These are phyloP conservation scores for Lentinus tigrinus DNA, from an alignment of 768 basidiomycete genomes.

Conservation along the genomic window DNA sequence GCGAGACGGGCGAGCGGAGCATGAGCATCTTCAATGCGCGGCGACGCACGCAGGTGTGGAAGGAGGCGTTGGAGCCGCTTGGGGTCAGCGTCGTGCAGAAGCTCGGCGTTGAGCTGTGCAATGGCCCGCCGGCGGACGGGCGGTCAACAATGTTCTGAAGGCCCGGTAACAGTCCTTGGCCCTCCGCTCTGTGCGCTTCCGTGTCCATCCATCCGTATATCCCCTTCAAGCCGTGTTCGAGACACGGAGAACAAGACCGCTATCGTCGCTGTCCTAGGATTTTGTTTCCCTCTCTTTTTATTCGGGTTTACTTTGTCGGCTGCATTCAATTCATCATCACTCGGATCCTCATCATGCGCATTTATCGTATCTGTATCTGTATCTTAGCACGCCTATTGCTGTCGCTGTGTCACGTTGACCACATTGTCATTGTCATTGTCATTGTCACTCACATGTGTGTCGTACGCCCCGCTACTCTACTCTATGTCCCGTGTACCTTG, in stretches of 20 bases:
- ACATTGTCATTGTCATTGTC: too few species aligned
- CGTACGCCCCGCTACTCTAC: too few species aligned
- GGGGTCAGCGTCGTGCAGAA: slow-evolving; percentile 70
- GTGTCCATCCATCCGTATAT: too few species aligned
- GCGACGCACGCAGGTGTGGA: slow-evolving; percentile 59
- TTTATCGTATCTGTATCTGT: neutral
- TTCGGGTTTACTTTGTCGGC: neutral
- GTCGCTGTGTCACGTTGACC: too few species aligned
- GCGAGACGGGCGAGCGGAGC: slow-evolving; percentile 74
- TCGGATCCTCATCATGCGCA: neutral
- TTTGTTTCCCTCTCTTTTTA: neutral
- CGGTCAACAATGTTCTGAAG: slow-evolving; percentile 9
- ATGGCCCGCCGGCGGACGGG: slow-evolving; percentile 50
- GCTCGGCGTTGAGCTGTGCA: slow-evolving; percentile 69
- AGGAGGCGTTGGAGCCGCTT: slow-evolving; percentile 63
- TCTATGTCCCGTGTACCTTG: too few species aligned
- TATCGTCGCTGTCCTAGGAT: neutral
- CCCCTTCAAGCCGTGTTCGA: too few species aligned
- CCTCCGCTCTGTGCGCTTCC: neutral
- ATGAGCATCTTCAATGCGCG: slow-evolving; percentile 64
- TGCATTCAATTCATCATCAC: neutral
- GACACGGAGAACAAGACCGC: too few species aligned
- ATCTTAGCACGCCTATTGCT: neutral
- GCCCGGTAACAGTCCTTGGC: too few species aligned
- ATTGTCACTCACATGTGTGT: too few species aligned